Base-by-base conservation (phyloP, 371 early-diverging fungal species). In the Zychaea mexicana region DNA sequence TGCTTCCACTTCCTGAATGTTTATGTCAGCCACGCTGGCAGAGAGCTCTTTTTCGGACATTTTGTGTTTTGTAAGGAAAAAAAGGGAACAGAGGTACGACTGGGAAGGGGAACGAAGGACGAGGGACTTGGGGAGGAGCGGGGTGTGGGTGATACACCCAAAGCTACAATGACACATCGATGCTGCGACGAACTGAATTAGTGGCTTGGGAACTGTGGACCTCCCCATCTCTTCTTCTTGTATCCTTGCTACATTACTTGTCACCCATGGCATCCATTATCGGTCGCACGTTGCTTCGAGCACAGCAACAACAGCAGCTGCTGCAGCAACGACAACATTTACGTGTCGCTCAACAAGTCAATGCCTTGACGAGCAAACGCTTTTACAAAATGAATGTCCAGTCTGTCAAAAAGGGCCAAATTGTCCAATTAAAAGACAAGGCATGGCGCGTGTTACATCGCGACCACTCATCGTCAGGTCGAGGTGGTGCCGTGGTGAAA, bases 401-500 rank as follows among this genome's bases (percentile, higher is more conserved):
- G 6, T 57, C 76, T 10, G 65, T 84, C 15, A 76, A 75, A 55
- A 79, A 78, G 22, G 84, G 84, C 1, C 84, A 84, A 47, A 64
- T 81, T 31, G 77, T 84, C 2, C 76, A 84, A 42, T 72, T 69
- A 27, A 77, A 73, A 60, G 76, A 79, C 36, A 76, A 74, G 28
- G 72, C 78, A 10, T 81, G 78, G 80, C 70, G 66, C 57, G 84
- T 84, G 0, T 62, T 77, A 47, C 66, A 62, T 21, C 76, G 78
- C 52, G 84, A 84, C 49, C 74, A 74, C 52, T 73, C 72, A 10
- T 71, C 77, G 2, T 68, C 76, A 15, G 84, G 84, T 9, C 70
- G 84, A 62, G 84, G 84, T 8, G 79, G 84, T 52, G 84, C 81
- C 15, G 74, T 84, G 9, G 74, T 84, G 33, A 84, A 84, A 71